Base-by-base conservation (phyloP, 2,329 filamentous ascomycete species). In the Cladosporium austrohemisphaericum region DNA sequence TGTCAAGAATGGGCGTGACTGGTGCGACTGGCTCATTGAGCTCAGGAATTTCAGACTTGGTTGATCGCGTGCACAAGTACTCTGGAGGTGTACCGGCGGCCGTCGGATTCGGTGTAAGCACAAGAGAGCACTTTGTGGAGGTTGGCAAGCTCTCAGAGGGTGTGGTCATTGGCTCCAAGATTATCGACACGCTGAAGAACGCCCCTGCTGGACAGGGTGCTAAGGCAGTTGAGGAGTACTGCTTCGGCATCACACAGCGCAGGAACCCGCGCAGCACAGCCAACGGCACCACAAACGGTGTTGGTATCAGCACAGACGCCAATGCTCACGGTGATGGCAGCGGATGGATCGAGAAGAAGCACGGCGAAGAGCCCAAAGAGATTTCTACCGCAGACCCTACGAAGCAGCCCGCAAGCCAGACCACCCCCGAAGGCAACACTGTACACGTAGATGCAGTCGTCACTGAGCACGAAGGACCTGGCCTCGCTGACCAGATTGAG, bases 81-180 rank as follows among this genome's bases (percentile, higher is more conserved):
- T 95, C 91, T 37, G 89, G 89, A 32, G 86, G 93, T 68, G 85
- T 89, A 58, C 91, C 93, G 14, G 86, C 91, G 10, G 93, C 91
- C 1, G 87, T 98, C 26, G 93, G 93, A 7, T 98, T 98, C 61
- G 93, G 93, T 63, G 88, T 98, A 53, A 96, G 90, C 74, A 98
- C 92, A 38, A 81, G 86, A 55, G 92, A 97, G 57, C 93, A 98
- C 70, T 98, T 95, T 70, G 68, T 88, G 54, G 88, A 86, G 55
- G 86, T 98, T 6, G 84, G 88, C 31, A 76, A 84, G 55, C 82
- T 95, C 33, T 85, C 92, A 28, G 92, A 97, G 63, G 93, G 92
- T 68, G 92, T 97, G 4, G 93, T 97, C 9, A 95, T 98, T 63
- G 93, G 93, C 52, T 95, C 88, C 63, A 90, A 96, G 74, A 94